A percentile compares a stretch with the other conserved stretches of the same genome.
These are phyloP conservation scores for Pulicaria dysenterica DNA, from an alignment of 129 eudicot genomes.

Conservation along the genomic window DNA sequence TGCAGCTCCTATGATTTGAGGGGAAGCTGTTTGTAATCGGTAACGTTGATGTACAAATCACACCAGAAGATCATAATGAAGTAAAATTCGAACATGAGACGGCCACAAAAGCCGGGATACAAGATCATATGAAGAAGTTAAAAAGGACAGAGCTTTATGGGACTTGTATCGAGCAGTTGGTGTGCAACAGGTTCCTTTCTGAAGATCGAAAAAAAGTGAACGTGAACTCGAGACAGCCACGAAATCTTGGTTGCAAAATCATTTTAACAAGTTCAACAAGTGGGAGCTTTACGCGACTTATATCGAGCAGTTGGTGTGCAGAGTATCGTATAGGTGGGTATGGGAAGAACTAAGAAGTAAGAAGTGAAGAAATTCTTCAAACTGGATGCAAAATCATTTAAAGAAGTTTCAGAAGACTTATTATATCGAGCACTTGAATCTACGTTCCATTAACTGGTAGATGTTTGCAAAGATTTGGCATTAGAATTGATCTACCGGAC, in stretches of 20 bases:
- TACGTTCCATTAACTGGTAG: background rate
- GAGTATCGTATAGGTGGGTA: no score
- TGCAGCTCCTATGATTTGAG: background rate
- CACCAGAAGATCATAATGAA: background rate
- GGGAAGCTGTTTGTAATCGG: background rate
- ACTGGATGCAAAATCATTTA: background rate
- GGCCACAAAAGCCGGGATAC: background rate
- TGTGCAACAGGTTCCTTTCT: slow-evolving; percentile 22
- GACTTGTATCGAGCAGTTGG: slow-evolving; percentile 46
- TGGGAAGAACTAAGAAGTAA: no score
- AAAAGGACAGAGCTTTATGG: slow-evolving; percentile 6
- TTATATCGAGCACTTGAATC: background rate
- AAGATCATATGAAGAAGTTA: background rate
- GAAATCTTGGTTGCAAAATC: no score
- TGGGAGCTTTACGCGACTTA: background rate
- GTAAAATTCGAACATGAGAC: background rate
- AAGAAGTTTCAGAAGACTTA: background rate
- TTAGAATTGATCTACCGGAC: background rate
- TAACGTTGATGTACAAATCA: background rate
- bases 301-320: slow-evolving; percentile 14
- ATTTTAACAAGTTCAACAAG: background rate
- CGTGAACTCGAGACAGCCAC: no score
- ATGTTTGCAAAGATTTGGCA: background rate
- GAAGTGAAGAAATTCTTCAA: no score
- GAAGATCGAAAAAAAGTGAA: no score